These are phyloP conservation scores for Candida railenensis DNA, from an alignment of 805 yeast genomes.

Conservation along the genomic window DNA sequence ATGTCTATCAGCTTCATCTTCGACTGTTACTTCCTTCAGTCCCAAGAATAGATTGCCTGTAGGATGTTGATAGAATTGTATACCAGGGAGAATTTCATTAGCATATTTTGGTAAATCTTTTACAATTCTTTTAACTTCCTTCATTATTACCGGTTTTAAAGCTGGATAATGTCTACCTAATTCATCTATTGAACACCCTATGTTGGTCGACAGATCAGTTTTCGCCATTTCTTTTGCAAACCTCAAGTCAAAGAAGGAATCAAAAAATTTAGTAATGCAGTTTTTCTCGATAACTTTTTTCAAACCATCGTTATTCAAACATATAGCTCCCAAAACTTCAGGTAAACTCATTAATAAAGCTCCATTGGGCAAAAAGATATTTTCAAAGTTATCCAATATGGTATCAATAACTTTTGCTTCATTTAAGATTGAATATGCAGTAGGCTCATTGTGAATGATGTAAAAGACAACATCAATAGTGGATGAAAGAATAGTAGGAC, in stretches of 20 bases:
- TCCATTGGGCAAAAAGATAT: constrained; percentile 55
- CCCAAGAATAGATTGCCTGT: constrained; percentile 40
- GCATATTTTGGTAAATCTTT: constrained; percentile 41
- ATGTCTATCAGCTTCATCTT: constrained; percentile 38
- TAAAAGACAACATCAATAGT: constrained; percentile 63
- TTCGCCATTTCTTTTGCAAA: constrained; percentile 53
- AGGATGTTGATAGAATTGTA: constrained; percentile 39
- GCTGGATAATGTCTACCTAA: constrained; percentile 80
- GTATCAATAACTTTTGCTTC: constrained; percentile 75
- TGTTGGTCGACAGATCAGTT: constrained; percentile 47
- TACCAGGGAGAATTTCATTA: constrained; percentile 29
- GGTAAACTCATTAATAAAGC: constrained; percentile 63
- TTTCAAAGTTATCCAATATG: constrained; percentile 56
- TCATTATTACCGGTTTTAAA: constrained; percentile 57
- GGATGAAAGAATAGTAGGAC: constrained; percentile 59
- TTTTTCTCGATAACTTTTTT: constrained; percentile 46
- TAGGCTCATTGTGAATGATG: constrained; percentile 87
- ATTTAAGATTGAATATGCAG: constrained; percentile 74
- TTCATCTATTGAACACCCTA: constrained; percentile 76
- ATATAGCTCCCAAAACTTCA: constrained; percentile 78
- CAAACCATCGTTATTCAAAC: constrained; percentile 74
- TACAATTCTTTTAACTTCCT: constrained; percentile 46
- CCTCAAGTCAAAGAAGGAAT: constrained; percentile 46
- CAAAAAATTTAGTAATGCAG: constrained; percentile 45
- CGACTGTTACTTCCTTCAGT: constrained; percentile 39